Percentiles rank a stretch among this genome's conserved stretches.
phyloP scores from a whole-genome alignment of 2,329 filamentous ascomycete species.

The Fusarium sp. region DNA sequence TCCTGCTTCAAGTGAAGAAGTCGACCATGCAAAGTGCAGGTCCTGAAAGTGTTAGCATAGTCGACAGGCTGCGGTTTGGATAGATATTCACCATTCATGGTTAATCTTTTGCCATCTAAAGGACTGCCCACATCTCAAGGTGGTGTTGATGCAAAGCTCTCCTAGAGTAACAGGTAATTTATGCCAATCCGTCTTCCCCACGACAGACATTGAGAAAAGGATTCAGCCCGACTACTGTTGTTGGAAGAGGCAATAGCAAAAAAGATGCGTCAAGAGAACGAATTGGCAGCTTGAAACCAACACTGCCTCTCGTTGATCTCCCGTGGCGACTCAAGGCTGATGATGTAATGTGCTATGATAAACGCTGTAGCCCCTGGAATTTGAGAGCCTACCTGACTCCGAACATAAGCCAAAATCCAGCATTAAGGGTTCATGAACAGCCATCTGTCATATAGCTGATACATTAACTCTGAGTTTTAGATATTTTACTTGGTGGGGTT shows the following conservation, averaged over 20 bases:
- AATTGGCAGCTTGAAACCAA: neutral
- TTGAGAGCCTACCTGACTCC: neutral
- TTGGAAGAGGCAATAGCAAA: neutral
- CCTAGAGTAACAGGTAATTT: constrained; percentile 83
- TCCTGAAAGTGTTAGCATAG: constrained; percentile 57
- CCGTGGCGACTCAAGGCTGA: constrained; percentile 3
- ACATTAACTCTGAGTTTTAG: neutral
- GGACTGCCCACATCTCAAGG: constrained; percentile 92
- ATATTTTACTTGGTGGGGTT: neutral
- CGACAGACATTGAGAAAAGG: constrained; percentile 46
- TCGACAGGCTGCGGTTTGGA: neutral
- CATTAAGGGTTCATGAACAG: neutral
- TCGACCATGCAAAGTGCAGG: constrained; percentile 85
- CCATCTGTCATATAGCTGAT: neutral
- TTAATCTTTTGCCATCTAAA: constrained; percentile 92
- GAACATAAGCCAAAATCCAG: neutral
- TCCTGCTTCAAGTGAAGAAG: constrained; percentile 89
- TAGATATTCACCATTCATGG: constrained; percentile 75
- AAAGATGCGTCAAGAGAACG: neutral
- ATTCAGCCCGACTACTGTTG: neutral
- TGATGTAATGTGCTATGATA: constrained; percentile 15
- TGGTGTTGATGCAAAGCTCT: constrained; percentile 94
- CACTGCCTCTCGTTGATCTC: neutral
- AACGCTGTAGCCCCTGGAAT: neutral
- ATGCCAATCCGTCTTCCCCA: constrained; percentile 78